Conservation (phyloP, 139 green algal genomes). For the Haematococcus lacustris region DNA sequence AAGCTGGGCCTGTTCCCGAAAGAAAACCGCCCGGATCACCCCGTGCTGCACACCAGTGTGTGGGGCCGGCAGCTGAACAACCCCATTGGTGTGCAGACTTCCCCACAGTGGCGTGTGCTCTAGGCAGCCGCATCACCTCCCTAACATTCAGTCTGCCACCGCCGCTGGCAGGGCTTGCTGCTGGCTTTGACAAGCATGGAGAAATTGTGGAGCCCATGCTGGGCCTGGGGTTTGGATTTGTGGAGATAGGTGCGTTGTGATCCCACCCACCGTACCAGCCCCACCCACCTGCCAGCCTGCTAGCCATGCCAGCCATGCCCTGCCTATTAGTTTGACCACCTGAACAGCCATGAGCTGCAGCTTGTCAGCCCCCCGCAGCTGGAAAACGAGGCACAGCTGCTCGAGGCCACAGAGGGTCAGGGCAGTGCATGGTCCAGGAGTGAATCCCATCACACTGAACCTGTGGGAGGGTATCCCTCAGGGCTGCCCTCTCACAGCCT, state of each 20-base stretch:
- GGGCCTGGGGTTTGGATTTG: slow-evolving; percentile 87
- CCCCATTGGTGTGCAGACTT: slow-evolving; percentile 85
- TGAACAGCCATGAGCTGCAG: neutral
- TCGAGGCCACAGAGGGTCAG: no score
- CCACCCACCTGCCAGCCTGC: neutral
- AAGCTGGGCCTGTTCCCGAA: slow-evolving; percentile 56
- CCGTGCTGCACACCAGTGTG: slow-evolving; percentile 51
- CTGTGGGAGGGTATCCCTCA: neutral
- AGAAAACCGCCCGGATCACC: slow-evolving; percentile 60
- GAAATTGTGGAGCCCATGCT: slow-evolving; percentile 71
- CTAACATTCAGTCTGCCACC: no score
- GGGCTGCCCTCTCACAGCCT: neutral
- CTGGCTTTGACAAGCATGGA: slow-evolving; percentile 97
- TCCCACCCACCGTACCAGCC: neutral
- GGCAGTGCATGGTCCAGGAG: no score
- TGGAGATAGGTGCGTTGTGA: slow-evolving; percentile 81
- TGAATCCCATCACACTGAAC: no score
- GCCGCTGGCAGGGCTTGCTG: slow-evolving; percentile 88
- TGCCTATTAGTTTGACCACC: neutral
- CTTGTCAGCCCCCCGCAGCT: no score
- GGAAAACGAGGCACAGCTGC: no score
- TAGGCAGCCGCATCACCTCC: no score
- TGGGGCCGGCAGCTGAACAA: slow-evolving; percentile 81
- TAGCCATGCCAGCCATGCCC: neutral
- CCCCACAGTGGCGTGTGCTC: no score